These are phyloP conservation scores for Daldinia grandis DNA, from an alignment of 495 filamentous ascomycete genomes.

Conservation along the genomic window DNA sequence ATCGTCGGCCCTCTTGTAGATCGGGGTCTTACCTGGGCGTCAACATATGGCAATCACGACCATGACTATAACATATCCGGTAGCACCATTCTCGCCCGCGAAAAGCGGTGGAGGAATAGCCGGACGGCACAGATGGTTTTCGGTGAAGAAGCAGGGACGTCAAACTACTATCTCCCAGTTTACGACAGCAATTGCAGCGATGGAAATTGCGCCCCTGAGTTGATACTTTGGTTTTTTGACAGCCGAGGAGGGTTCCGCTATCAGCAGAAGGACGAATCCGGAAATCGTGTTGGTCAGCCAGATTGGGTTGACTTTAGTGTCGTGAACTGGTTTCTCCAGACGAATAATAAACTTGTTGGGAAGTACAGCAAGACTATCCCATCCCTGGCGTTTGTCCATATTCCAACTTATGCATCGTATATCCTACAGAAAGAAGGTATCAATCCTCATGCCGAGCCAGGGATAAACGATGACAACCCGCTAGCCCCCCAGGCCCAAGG, in stretches of 20 bases:
- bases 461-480: constrained; percentile 70
- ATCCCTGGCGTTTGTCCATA: constrained; percentile 76
- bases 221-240: constrained; percentile 82
- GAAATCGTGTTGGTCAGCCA: constrained; percentile 46
- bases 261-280: constrained; percentile 52
- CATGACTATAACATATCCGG: constrained; percentile 67
- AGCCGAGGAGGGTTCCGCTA: constrained; percentile 67
- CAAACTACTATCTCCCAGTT: constrained; percentile 72
- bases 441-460: constrained; percentile 60
- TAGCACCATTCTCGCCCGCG: constrained; percentile 61
- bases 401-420: constrained; percentile 67
- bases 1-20: constrained; percentile 66
- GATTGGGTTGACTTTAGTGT: constrained; percentile 61
- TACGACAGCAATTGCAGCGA: constrained; percentile 44
- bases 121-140: constrained; percentile 60
- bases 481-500: constrained; percentile 62
- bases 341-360: constrained; percentile 53
- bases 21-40: constrained; percentile 66
- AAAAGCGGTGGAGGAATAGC: constrained; percentile 61
- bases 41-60: constrained; percentile 81
- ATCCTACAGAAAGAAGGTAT: constrained; percentile 57
- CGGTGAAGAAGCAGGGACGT: constrained; percentile 61
- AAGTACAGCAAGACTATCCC: constrained; percentile 61
- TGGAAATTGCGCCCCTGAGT: constrained; percentile 42
- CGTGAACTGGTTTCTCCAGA: constrained; percentile 67